Conservation (phyloP, 106 monocot species). For the Phalaenopsis equestris region DNA sequence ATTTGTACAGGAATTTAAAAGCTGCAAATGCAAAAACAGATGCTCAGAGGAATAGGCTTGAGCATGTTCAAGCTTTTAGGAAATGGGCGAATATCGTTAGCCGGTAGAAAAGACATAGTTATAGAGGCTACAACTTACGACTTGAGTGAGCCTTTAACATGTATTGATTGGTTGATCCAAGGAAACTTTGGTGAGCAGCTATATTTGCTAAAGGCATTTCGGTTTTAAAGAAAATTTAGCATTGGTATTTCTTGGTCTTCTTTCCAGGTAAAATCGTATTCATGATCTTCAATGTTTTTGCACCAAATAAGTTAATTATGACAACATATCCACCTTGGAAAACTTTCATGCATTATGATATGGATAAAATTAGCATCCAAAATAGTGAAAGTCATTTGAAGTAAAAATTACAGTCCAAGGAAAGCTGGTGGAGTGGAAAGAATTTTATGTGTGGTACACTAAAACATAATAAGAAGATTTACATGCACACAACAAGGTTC, state of each 20-base stretch:
- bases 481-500: too few relatives aligned
- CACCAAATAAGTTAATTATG: too few relatives aligned
- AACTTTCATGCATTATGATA: too few relatives aligned
- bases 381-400: too few relatives aligned
- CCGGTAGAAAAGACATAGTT: neutral
- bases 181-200: neutral
- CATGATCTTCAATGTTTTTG: too few relatives aligned
- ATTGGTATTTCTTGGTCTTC: neutral
- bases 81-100: constrained; percentile 47
- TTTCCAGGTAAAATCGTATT: too few relatives aligned
- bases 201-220: neutral
- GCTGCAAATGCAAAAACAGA: constrained; percentile 45
- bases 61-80: constrained; percentile 71
- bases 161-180: neutral
- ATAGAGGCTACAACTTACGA: neutral
- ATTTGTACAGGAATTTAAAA: constrained; percentile 60
- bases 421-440: too few relatives aligned
- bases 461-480: too few relatives aligned
- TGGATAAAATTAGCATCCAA: too few relatives aligned
- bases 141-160: neutral
- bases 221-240: neutral
- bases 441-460: too few relatives aligned
- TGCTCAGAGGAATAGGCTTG: constrained; percentile 74
- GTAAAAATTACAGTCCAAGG: too few relatives aligned
- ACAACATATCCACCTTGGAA: too few relatives aligned